Percentiles rank a stretch among this genome's conserved stretches.
Evolutionary conservation across 129 eudicot species (phyloP).

Genomic region (Gnaphalium uliginosum): DNA sequence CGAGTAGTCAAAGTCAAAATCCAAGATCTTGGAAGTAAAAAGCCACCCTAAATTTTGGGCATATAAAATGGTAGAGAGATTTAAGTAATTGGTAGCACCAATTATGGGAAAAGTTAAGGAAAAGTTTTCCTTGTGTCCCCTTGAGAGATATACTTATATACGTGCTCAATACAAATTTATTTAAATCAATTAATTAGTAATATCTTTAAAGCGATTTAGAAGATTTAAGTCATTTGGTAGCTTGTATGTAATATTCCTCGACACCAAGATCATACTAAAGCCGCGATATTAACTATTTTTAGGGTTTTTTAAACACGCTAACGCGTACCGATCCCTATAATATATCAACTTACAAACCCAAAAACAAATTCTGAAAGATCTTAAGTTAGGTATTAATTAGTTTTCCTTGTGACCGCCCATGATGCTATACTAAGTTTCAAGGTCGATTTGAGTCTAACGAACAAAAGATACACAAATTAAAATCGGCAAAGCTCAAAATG

Average conservation of each 20-base stretch:
- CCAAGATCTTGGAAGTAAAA: slow-evolving; percentile 39
- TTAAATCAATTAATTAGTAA: neutral
- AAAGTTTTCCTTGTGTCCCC: slow-evolving; percentile 28
- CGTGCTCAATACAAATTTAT: neutral
- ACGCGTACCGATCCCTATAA: no score
- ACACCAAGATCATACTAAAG: no score
- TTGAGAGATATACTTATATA: neutral
- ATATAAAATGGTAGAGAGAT: slow-evolving; percentile 30
- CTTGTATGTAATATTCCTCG: no score
- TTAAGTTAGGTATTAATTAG: slow-evolving; percentile 15
- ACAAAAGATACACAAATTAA: neutral
- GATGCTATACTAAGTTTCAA: no score
- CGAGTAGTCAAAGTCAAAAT: slow-evolving; percentile 24
- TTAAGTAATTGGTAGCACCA: slow-evolving; percentile 36
- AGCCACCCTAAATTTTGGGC: slow-evolving; percentile 39
- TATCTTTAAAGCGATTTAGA: no score
- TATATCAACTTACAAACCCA: neutral
- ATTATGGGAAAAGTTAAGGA: slow-evolving; percentile 30
- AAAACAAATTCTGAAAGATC: neutral
- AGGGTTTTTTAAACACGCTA: neutral
- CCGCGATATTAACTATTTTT: neutral
- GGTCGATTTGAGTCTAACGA: neutral
- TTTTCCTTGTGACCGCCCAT: no score
- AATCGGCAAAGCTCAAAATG: neutral
- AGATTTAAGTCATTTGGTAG: no score